Base-by-base conservation (phyloP, 2,329 filamentous ascomycete genomes). In the Rhinocladiella mackenziei region DNA sequence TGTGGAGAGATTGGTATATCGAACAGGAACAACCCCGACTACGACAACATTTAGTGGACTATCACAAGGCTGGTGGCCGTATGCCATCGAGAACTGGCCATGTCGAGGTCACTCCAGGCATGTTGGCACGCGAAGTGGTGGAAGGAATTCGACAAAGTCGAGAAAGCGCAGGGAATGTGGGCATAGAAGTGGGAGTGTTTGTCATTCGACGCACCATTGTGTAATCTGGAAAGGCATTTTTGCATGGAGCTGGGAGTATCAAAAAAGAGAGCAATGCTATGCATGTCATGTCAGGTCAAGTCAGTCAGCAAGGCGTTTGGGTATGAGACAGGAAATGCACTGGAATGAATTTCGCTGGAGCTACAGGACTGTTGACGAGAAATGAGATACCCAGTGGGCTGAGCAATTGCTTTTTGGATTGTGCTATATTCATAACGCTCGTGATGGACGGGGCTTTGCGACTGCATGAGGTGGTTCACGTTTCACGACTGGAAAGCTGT, bases 1-100 rank as follows among this genome's bases (percentile, higher is more conserved):
- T 73, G 2, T 83, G 80, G 80, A 70, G 73, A 22, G 74, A 81
- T 43, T 82, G 78, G 79, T 83, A 76, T 69, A 73, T 78, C 33
- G 77, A 80, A 56, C 80, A 83, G 57, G 80, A 83, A 58, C 78
- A 78, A 55, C 67, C 72, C 8, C 70, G 78, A 10, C 73, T 82
- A 38, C 71, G 76, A 47, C 73, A 56, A 23, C 46, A 54, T 19
- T 20, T 57, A 23, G 46, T 57, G 18, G 53, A 57, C 22, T 57
- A 57, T 43, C 55, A 57, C 39, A 55, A 53, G 43, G 53, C 38
- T 58, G 61, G 45, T 45, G 61, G 37, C 40, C 65, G 53, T 47
- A 62, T 48, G 60, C 63, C 48, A 31, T 50, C 61, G 17, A 63
- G 65, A 3, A 31, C 20, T 7, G 63, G 63, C 5, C 59, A 61